Percentiles rank a stretch among this genome's conserved stretches.
These are phyloP conservation scores for Macrocystidia cucumis DNA, from an alignment of 1,284 basidiomycete genomes.

Conservation along the genomic window DNA sequence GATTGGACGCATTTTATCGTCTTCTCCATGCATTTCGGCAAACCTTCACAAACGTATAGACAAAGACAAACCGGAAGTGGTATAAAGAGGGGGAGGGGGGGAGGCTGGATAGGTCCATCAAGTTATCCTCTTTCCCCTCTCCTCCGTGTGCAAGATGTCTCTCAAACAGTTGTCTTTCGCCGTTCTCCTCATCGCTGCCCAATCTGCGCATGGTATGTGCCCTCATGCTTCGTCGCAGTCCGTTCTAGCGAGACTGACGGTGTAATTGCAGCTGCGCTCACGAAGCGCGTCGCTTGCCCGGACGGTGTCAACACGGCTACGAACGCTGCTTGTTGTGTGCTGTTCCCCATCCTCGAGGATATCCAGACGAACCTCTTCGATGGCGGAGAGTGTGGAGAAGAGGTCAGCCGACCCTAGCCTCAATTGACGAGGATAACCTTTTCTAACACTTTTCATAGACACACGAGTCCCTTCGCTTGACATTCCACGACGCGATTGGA, in stretches of 20 bases:
- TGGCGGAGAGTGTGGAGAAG: constrained; percentile 31
- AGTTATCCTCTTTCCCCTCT: no score
- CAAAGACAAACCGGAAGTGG: no score
- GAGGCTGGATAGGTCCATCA: no score
- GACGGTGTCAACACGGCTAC: constrained; percentile 24
- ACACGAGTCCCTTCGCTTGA: constrained; percentile 33
- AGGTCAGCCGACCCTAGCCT: constrained; percentile 15
- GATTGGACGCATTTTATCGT: no score
- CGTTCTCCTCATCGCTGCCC: no score
- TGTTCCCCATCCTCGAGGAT: constrained; percentile 29
- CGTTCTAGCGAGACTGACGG: background rate
- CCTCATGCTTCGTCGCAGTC: background rate
- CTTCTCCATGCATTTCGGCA: no score
- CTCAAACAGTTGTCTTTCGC: no score
- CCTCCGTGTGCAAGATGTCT: no score
- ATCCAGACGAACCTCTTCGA: constrained; percentile 33
- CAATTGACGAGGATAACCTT: constrained; percentile 1
- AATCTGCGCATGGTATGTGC: no score
- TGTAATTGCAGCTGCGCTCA: constrained; percentile 16
- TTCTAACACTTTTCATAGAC: constrained; percentile 12
- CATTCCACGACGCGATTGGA: constrained; percentile 39
- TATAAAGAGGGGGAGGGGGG: no score
- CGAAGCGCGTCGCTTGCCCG: constrained; percentile 25
- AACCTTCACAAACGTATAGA: no score
- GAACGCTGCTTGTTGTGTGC: constrained; percentile 29